A percentile compares a stretch with the other conserved stretches of the same genome.
These are phyloP conservation scores for Eucalyptus curtisii DNA, from an alignment of 345 rosid species.

Conservation along the genomic window DNA sequence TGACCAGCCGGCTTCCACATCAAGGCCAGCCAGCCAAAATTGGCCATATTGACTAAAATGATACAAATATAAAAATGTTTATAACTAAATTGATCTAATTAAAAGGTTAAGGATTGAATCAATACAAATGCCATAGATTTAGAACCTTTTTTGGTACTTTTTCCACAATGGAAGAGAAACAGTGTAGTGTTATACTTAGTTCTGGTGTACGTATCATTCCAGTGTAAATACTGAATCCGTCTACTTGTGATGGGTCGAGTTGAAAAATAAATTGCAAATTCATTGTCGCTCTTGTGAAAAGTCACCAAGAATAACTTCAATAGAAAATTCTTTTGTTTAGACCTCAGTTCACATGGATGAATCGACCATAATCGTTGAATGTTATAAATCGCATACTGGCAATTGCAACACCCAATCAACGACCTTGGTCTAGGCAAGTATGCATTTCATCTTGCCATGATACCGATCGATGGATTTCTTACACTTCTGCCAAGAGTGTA, in stretches of 20 bases:
- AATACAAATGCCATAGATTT: too few species aligned
- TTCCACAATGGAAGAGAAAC: accelerated
- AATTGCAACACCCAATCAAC: not conserved
- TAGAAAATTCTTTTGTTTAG: not conserved
- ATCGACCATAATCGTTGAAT: not conserved
- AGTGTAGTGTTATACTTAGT: not conserved
- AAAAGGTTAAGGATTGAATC: accelerated
- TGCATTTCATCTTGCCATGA: too few species aligned
- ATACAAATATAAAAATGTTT: accelerated
- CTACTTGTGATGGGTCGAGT: not conserved
- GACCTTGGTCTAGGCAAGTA: not conserved
- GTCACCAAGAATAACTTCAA: not conserved
- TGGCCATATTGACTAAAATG: too few species aligned
- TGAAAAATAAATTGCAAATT: not conserved
- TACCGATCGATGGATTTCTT: too few species aligned
- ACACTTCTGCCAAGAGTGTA: not conserved
- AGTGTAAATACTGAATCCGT: accelerated
- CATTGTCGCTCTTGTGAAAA: not conserved
- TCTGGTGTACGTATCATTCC: not conserved
- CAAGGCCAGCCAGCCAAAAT: accelerated
- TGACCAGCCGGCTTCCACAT: accelerated
- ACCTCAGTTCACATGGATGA: not conserved
- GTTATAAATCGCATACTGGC: not conserved
- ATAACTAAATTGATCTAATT: too few species aligned
- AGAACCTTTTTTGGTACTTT: too few species aligned